These are phyloP conservation scores for Trypanosoma congolense DNA, from an alignment of 208 protist genomes.

Conservation along the genomic window DNA sequence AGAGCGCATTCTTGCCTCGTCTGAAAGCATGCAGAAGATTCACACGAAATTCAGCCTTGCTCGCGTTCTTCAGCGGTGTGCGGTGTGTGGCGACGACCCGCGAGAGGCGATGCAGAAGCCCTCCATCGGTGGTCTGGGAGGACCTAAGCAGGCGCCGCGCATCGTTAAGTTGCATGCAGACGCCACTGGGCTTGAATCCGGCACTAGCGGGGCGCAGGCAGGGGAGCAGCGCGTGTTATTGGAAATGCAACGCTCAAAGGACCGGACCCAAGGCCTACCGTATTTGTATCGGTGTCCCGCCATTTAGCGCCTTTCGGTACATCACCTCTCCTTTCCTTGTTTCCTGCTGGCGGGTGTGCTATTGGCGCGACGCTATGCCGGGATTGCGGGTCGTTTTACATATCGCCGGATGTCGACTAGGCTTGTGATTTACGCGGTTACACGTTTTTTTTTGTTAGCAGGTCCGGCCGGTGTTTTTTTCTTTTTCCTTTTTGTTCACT, in stretches of 20 bases:
- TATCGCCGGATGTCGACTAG: too few species aligned
- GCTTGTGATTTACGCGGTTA: too few species aligned
- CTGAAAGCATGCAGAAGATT: conserved; percentile 77
- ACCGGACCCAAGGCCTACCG: conserved; percentile 81
- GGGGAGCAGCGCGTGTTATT: conserved; percentile 44
- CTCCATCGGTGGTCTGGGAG: conserved; percentile 13
- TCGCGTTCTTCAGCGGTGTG: conserved; percentile 71
- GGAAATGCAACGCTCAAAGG: conserved; percentile 79
- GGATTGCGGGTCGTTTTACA: too few species aligned
- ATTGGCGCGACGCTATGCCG: too few species aligned
- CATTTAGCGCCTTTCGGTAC: conserved; percentile 42
- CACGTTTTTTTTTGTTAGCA: too few species aligned
- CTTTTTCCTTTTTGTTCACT: too few species aligned
- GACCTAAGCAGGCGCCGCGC: conserved; percentile 27
- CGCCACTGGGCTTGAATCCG: conserved; percentile 17
- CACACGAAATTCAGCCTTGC: conserved; percentile 85
- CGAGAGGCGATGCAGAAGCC: conserved; percentile 34
- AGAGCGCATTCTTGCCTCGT: conserved; percentile 77
- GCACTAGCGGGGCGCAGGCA: conserved; percentile 4
- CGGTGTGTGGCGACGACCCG: conserved; percentile 42
- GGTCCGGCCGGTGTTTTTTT: too few species aligned
- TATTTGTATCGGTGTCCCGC: conserved; percentile 92
- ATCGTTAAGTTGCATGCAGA: conserved; percentile 52
- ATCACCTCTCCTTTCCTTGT: conserved; percentile 1
- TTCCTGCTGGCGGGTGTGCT: too few species aligned